Evolutionary conservation across 208 protist genomes (phyloP), one percentile per base, ranked within the genome.

Genomic region (Crithidia fasciculata): DNA sequence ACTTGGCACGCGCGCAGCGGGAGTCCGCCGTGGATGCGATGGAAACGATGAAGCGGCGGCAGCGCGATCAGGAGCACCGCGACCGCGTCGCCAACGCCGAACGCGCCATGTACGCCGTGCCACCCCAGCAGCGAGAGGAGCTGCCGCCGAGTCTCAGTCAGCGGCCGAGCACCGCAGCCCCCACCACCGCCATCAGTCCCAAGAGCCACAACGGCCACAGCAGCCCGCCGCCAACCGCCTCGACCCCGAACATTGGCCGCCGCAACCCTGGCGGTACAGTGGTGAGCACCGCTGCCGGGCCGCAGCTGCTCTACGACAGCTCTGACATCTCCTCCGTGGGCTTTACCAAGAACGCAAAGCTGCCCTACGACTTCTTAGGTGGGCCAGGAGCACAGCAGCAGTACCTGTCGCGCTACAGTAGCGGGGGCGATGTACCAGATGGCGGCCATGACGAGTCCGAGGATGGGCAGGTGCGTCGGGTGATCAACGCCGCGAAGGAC

Each of bases 281-380:
- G 7, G 74, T 94, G 58, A 76, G 80, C 50, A 85, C 76, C 45
- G 69, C 75, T 40, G 71, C 74, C 7, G 89, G 86, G 2, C 74
- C 84, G 19, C 84, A 91, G 66, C 64, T 94, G n/a, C 61, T 91
- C 18, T 90, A 81, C 69, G 80, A 94, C 55, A 88, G 81, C 80
- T 94, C 89, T 3, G 75, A 86, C 74, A 94, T 94, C 79, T 90
- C 84, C 73, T 90, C 89, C 4, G 60, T 94, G 2, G 89, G 89
- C 18, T 94, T 94, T 55, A 62, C 74, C 18, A 76, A 62, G 56
- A 73, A 83, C 7, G 50, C 61, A 12, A 74, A 70, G 40, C 39
- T 77, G 53, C 87, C 87, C 9, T 79, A 82, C 49, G 85, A 93
- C 72, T 90, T 93, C 60, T 72, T 87, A 12, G 83, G 83, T 12